A percentile compares a stretch with the other conserved stretches of the same genome.
Conservation (phyloP, 2,329 filamentous ascomycete genomes). For the Lachnellula occidentalis region DNA sequence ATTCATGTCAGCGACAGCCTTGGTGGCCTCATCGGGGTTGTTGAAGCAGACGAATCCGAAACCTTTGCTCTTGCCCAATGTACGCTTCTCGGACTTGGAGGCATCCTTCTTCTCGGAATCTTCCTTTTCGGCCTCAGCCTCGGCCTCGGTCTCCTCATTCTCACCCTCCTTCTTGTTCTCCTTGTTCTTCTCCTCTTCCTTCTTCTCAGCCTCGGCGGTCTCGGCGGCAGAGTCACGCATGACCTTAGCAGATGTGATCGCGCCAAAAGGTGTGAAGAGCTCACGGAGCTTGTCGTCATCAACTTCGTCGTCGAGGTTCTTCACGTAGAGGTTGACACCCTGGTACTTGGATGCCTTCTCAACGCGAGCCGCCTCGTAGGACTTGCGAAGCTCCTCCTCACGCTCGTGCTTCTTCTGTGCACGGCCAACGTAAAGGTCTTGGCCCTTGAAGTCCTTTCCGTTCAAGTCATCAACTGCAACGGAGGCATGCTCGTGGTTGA, state of each 20-base stretch:
- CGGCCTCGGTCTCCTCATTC: constrained; percentile 35
- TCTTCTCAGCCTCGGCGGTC: constrained; percentile 39
- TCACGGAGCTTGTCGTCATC: constrained; percentile 97
- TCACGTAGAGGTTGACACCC: constrained; percentile 99
- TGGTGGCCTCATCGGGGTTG: constrained; percentile 98
- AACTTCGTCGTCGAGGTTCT: constrained; percentile 95
- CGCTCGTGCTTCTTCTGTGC: constrained; percentile 99
- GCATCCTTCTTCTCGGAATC: constrained; percentile 47
- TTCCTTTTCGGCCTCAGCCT: constrained; percentile 39
- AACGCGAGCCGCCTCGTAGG: constrained; percentile 93
- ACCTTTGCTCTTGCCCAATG: constrained; percentile 96
- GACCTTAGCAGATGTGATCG: constrained; percentile 97
- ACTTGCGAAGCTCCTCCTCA: constrained; percentile 97
- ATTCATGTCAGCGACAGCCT: constrained; percentile 99
- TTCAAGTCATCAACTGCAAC: constrained; percentile 89
- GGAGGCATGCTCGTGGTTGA: constrained; percentile 80
- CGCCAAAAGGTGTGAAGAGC: constrained; percentile 85
- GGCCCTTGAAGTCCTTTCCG: constrained; percentile 83
- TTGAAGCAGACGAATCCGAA: constrained; percentile 99
- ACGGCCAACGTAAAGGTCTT: constrained; percentile 96
- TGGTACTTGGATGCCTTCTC: constrained; percentile 99
- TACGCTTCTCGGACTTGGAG: constrained; percentile 49
- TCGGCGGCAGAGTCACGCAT: constrained; percentile 79
- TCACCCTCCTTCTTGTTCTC: constrained; percentile 45
- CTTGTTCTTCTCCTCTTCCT: constrained; percentile 48